Evolutionary conservation across 768 basidiomycete species (phyloP), one percentile per base, ranked within the genome.

Genomic region (Lentinula sp.): DNA sequence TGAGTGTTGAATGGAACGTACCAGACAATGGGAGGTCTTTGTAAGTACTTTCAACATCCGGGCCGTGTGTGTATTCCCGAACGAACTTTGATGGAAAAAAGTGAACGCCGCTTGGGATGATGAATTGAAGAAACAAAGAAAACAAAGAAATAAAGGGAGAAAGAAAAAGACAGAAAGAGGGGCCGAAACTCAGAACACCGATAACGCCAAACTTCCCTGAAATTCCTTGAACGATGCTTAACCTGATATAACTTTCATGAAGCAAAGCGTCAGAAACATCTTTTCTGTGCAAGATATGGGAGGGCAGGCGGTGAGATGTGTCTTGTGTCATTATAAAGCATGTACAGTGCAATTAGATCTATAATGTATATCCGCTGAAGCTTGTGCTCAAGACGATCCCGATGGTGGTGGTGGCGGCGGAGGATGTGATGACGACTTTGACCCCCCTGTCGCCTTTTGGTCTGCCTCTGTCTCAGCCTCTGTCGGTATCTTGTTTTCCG

Each of bases 401-500:
- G 55, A 13, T 28, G 55, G 15, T 5, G 55, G 41, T 6, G 55
- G 55, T 43, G 55, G 39, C 9, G 54, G 55, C 6, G 55, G 41
- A 23, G 55, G 41, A 32, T 23, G 55, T 16, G 37, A 43, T 4
- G 35, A 18, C 36, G 53, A 54, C 4, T 42, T 9, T 37, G 32
- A 12, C 23, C 48, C 10, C 8, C 20, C 15, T 46, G 9, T 46
- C 10, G 20, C 18, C 15, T 46, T 46, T 46, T 46, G 45, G 6
- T 9, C 15, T 37, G 42, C 42, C 16, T 43, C 42, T 28, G 16
- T 20, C 20, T 55, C 53, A 6, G 16, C 41, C 20, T 59, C 62
- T 42, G 7, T 41, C 5, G 45, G 15, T 10, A 59, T 48, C 18
- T 60, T 74, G 32, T 71, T 61, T 79, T 99, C 96, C 0, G 95